Percentiles rank a stretch among this genome's conserved stretches.
These are phyloP conservation scores for Penicillium sp. DNA, from an alignment of 2,329 filamentous ascomycete species.

Conservation along the genomic window DNA sequence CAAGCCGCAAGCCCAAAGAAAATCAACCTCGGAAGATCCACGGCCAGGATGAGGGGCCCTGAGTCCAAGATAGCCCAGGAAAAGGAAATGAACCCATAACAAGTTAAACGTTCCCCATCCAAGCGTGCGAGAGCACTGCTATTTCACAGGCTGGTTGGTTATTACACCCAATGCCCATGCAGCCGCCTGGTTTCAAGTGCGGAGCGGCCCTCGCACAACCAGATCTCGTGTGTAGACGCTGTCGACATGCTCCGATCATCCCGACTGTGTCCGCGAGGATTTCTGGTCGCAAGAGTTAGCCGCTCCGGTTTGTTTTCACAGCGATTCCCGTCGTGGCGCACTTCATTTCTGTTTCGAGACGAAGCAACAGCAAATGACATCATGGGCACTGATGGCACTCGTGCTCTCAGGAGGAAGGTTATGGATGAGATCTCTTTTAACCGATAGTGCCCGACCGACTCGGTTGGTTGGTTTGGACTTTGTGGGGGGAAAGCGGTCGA, in stretches of 20 bases:
- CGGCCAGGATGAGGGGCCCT: slow-evolving; percentile 27
- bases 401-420: slow-evolving; percentile 1
- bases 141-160: slow-evolving; percentile 18
- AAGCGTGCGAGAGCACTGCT: slow-evolving; percentile 15
- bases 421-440: slow-evolving; percentile 5
- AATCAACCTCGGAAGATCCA: slow-evolving; percentile 34
- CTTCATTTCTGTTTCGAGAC: slow-evolving; percentile 11
- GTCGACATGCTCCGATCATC: slow-evolving; percentile 16
- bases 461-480: slow-evolving; percentile 4
- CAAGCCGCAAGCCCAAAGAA: slow-evolving; percentile 27
- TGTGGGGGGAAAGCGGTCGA: slow-evolving; percentile 7
- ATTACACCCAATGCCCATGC: not conserved
- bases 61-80: slow-evolving; percentile 17
- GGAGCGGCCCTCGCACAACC: slow-evolving; percentile 1
- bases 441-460: slow-evolving; percentile 12
- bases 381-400: slow-evolving; percentile 7
- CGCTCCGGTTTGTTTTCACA: slow-evolving; percentile 17
- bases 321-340: slow-evolving; percentile 2
- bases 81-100: not conserved
- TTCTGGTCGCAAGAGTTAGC: slow-evolving; percentile 7
- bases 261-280: slow-evolving; percentile 15
- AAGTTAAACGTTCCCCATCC: slow-evolving; percentile 4
- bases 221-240: slow-evolving; percentile 6
- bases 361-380: slow-evolving; percentile 19
- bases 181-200: slow-evolving; percentile 9